phyloP scores from a whole-genome alignment of 306 rosid genomes.

The Ochetophila trinervis region DNA sequence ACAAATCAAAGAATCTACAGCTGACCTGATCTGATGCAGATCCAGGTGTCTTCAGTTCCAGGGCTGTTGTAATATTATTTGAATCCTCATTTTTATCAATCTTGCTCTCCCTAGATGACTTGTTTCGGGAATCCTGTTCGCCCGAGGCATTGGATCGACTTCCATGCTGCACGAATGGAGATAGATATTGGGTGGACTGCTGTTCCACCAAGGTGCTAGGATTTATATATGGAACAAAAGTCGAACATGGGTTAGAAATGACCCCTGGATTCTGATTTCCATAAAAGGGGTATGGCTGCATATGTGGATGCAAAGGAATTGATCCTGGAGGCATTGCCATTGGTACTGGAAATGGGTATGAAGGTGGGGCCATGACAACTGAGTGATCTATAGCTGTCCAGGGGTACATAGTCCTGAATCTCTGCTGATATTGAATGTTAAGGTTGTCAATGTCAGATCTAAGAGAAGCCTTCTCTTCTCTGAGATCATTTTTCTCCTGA shows the following conservation, averaged over 20 bases:
- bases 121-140: conserved; percentile 50
- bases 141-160: conserved; percentile 41
- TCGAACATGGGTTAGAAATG: conserved; percentile 49
- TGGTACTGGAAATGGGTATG: conserved; percentile 46
- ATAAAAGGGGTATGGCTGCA: conserved; percentile 40
- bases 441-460: conserved; percentile 45
- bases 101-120: conserved; percentile 54
- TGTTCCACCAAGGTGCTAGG: conserved; percentile 62
- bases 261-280: conserved; percentile 34
- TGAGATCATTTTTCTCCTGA: conserved; percentile 43
- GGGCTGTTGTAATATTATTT: conserved; percentile 57
- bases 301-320: conserved; percentile 42
- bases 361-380: conserved; percentile 37
- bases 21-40: conserved; percentile 71
- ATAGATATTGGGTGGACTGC: conserved; percentile 45
- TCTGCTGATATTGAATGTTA: conserved; percentile 41
- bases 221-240: conserved; percentile 62
- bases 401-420: conserved; percentile 31
- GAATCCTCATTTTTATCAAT: conserved; percentile 47
- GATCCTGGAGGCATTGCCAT: conserved; percentile 41
- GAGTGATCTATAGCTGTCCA: conserved; percentile 48
- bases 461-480: conserved; percentile 45
- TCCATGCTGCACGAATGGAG: conserved; percentile 53
- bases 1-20: conserved; percentile 2
- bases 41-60: conserved; percentile 81